Conservation (phyloP, 352 stramenopile species). For the Globisporangium irregulare region DNA sequence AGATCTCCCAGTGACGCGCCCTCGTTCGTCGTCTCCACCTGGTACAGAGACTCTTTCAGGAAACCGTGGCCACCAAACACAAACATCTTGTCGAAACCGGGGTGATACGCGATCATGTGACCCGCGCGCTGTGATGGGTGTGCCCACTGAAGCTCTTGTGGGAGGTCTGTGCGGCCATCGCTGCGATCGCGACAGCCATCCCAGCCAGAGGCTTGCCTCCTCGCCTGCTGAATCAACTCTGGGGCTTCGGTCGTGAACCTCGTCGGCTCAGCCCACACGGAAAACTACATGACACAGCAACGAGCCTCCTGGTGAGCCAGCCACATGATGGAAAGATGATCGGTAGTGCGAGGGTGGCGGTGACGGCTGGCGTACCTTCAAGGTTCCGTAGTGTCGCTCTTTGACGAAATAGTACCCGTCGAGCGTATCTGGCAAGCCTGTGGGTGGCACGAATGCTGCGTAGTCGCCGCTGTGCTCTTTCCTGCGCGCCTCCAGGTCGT, state of each 20-base stretch:
- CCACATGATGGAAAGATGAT: too few species aligned
- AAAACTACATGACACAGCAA: slow-evolving; percentile 41
- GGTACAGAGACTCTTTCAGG: slow-evolving; percentile 52
- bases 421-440: slow-evolving; percentile 28
- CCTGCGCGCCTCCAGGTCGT: slow-evolving; percentile 75
- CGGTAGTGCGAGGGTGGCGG: too few species aligned
- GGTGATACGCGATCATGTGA: slow-evolving; percentile 85
- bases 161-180: slow-evolving; percentile 66
- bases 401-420: slow-evolving; percentile 68
- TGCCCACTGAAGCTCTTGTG: slow-evolving; percentile 71
- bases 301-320: too few species aligned
- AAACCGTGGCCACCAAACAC: slow-evolving; percentile 90
- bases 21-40: slow-evolving; percentile 51
- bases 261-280: slow-evolving; percentile 89
- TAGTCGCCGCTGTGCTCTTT: slow-evolving; percentile 77
- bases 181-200: slow-evolving; percentile 91
- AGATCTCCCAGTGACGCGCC: slow-evolving; percentile 77
- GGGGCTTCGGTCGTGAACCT: slow-evolving; percentile 52
- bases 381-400: slow-evolving; percentile 69
- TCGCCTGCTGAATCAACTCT: slow-evolving; percentile 88
- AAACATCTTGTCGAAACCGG: slow-evolving; percentile 67
- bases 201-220: slow-evolving; percentile 91
- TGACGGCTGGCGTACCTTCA: slow-evolving; percentile 32
- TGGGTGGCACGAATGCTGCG: slow-evolving; percentile 36
- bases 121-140: slow-evolving; percentile 83